Percentiles rank a stretch among this genome's conserved stretches.
Evolutionary conservation across 805 yeast genomes (phyloP).

Genomic region (Pichia sporocuriosa): DNA sequence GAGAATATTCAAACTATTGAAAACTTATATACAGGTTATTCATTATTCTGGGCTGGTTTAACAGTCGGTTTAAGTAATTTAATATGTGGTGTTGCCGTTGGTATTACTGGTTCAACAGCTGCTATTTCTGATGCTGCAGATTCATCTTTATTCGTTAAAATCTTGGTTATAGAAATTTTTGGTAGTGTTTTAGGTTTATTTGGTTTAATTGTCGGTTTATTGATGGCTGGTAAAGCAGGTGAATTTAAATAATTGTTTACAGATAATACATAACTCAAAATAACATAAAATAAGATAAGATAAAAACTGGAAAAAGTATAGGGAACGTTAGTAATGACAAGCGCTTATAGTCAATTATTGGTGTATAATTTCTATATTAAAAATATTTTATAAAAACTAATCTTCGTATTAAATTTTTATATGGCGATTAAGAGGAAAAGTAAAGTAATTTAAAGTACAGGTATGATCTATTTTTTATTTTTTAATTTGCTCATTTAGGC

Average conservation of each 20-base stretch:
- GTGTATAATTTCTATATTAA: not conserved
- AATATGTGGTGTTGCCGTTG: constrained; percentile 95
- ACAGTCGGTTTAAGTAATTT: constrained; percentile 92
- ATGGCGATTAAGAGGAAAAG: too few species aligned
- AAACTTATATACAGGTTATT: constrained; percentile 89
- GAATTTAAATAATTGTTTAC: constrained; percentile 70
- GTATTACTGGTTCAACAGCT: constrained; percentile 97
- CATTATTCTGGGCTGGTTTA: constrained; percentile 96
- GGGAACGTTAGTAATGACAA: too few species aligned
- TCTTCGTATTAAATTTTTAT: constrained; percentile 11
- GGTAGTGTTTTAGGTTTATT: constrained; percentile 94
- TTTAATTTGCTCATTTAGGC: too few species aligned
- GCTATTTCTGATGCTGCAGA: constrained; percentile 98
- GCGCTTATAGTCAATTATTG: too few species aligned
- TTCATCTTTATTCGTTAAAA: constrained; percentile 88
- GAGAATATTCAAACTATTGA: constrained; percentile 67
- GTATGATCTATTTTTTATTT: too few species aligned
- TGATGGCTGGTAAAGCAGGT: constrained; percentile 93
- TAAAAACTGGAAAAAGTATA: too few species aligned
- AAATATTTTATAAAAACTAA: constrained; percentile 12
- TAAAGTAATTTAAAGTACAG: too few species aligned
- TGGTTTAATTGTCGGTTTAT: constrained; percentile 92
- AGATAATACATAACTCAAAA: too few species aligned
- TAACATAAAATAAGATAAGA: not conserved
- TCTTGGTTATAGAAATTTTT: constrained; percentile 93